Base-by-base conservation (phyloP, 2,329 filamentous ascomycete species). In the Stagonosporopsis rhizophila region DNA sequence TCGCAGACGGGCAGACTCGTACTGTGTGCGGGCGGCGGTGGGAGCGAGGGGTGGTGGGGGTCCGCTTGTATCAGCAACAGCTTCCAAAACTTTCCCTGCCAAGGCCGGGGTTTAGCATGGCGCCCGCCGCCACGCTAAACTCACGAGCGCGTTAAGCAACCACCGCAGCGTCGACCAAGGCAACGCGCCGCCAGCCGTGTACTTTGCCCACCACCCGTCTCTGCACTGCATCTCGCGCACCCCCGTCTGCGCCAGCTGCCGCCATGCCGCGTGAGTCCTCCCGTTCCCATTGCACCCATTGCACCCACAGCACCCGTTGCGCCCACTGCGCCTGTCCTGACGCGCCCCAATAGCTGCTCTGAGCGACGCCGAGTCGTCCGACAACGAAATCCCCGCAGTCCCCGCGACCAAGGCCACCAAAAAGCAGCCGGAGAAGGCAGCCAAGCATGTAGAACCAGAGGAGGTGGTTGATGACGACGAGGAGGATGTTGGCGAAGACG, bases 311-410 rank as follows among this genome's bases (percentile, higher is more conserved):
- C 25, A 9, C 25, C 23, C 35, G 15, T 17, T 41, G 42, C 40
- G 59, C 59, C 41, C 56, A 45, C 15, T 12, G 12, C 30, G 30
- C 22, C 20, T 30, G 45, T 41, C 56, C 64, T 73, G 46, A 74
- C 58, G 49, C 35, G 39, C 49, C 22, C 22, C 45, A 32, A 17
- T 52, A 79, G 78, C 78, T 32, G 72, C 74, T 1, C 69, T 79
- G n/a, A 73, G 70, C 55, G 75, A 79, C 55, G 68, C 72, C 28
- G 78, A 78, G 23, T 77, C 67, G 34, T 74, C 70, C 6, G 70
- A 74, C 44, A 67, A 68, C 32, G 63, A 71, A 19, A 67, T 72
- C 2, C 70, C 67, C 41, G 57, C 63, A 19, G 67, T 72, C 2
- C 70, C 67, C 41, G 57, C 63, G 25, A 60, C 47, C 67, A 72